These are phyloP conservation scores for Trametes coccinea DNA, from an alignment of 768 basidiomycete genomes.

Conservation along the genomic window DNA sequence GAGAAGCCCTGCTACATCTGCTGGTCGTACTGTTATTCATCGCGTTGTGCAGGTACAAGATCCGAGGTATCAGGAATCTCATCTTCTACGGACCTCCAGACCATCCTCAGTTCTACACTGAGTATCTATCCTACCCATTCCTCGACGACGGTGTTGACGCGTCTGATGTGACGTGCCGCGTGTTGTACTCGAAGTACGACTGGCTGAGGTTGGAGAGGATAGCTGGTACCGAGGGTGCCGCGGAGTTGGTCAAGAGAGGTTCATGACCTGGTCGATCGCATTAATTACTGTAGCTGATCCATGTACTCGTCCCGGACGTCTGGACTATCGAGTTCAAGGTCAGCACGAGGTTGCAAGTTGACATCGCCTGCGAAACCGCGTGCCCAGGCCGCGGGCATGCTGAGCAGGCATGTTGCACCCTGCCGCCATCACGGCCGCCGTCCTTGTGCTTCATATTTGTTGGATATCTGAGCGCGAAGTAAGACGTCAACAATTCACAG, in stretches of 20 bases:
- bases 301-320: background rate
- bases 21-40: background rate
- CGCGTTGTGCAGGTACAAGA: conserved; percentile 66
- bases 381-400: too few relatives aligned
- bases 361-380: too few relatives aligned
- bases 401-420: too few relatives aligned
- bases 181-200: conserved; percentile 89
- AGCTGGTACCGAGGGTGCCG: conserved; percentile 48
- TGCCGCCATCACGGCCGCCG: too few relatives aligned
- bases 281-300: background rate
- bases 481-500: too few relatives aligned
- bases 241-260: conserved; percentile 31
- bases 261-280: background rate
- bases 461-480: too few relatives aligned
- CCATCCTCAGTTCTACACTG: conserved; percentile 90
- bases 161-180: conserved; percentile 78
- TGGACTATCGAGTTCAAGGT: too few relatives aligned
- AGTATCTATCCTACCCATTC: conserved; percentile 89
- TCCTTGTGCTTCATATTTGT: too few relatives aligned
- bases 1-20: conserved; percentile 16
- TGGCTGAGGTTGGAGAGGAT: conserved; percentile 86
- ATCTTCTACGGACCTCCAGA: conserved; percentile 93
- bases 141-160: conserved; percentile 85
- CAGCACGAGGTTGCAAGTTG: too few relatives aligned
- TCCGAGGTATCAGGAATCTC: conserved; percentile 89